phyloP scores from a whole-genome alignment of 345 rosid genomes.

The Balakata baccata region DNA sequence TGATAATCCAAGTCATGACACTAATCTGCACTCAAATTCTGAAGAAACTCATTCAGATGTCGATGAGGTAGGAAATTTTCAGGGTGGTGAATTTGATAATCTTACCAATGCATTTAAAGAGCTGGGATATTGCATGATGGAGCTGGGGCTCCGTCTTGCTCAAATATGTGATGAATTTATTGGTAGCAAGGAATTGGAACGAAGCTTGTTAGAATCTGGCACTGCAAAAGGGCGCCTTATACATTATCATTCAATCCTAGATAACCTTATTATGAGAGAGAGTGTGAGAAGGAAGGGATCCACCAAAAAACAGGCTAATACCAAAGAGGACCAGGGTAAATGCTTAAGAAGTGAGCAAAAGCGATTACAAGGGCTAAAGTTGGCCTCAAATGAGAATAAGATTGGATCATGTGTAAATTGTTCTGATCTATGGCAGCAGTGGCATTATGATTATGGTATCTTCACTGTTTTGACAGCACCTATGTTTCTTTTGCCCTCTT shows the following conservation, averaged over 20 bases:
- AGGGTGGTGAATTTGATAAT: slow-evolving; percentile 42
- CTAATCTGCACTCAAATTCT: slow-evolving; percentile 10
- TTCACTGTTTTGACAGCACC: slow-evolving; percentile 84
- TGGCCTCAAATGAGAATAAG: slow-evolving; percentile 23
- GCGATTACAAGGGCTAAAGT: slow-evolving; percentile 16
- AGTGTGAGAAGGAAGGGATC: slow-evolving; percentile 30
- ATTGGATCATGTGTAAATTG: slow-evolving; percentile 19
- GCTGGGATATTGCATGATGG: slow-evolving; percentile 76
- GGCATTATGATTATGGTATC: slow-evolving; percentile 94
- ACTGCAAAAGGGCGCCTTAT: slow-evolving; percentile 82
- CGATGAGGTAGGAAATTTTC: slow-evolving; percentile 13
- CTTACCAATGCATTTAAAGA: slow-evolving; percentile 55
- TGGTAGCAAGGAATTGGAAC: slow-evolving; percentile 68
- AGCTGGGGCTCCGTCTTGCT: slow-evolving; percentile 63
- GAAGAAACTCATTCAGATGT: slow-evolving; percentile 18
- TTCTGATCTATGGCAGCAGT: slow-evolving; percentile 73
- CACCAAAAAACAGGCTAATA: slow-evolving; percentile 23
- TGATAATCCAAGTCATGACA: slow-evolving; percentile 10
- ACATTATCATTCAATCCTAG: slow-evolving; percentile 75
- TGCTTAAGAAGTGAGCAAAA: slow-evolving; percentile 20
- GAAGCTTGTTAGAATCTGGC: slow-evolving; percentile 62
- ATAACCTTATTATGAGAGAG: slow-evolving; percentile 43
- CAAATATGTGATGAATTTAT: slow-evolving; percentile 65
- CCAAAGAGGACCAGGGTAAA: slow-evolving; percentile 14
- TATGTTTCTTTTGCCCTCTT: slow-evolving; percentile 47